phyloP scores from a whole-genome alignment of 2,329 filamentous ascomycete genomes.

The Ceratocystis destructans region DNA sequence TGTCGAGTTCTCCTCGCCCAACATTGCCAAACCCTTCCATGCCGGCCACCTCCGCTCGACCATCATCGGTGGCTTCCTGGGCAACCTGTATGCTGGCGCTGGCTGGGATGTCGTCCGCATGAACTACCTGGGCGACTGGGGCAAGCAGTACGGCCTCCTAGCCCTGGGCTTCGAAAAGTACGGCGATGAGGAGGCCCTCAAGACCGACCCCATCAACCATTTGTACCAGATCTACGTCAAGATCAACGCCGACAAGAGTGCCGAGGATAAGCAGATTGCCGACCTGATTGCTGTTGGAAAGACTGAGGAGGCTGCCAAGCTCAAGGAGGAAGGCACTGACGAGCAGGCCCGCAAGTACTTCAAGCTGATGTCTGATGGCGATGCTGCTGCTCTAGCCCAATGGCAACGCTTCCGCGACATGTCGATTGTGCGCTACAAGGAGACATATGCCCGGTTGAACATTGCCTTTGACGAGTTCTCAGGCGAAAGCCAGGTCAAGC shows the following conservation, averaged over 20 bases:
- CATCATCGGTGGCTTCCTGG: conserved; percentile 64
- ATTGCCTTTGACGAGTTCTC: conserved; percentile 60
- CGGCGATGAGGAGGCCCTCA: conserved; percentile 57
- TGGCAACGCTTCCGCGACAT: conserved; percentile 55
- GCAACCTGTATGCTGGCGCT: conserved; percentile 55
- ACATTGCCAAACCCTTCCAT: conserved; percentile 77
- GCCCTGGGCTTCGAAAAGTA: conserved; percentile 64
- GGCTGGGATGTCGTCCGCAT: conserved; percentile 62
- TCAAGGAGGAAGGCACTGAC: conserved; percentile 47
- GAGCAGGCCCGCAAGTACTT: conserved; percentile 64
- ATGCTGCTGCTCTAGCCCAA: conserved; percentile 43
- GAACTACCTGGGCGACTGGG: conserved; percentile 73
- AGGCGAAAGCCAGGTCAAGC: conserved; percentile 59
- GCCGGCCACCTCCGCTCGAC: conserved; percentile 65
- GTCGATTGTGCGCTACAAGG: conserved; percentile 52
- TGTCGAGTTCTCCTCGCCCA: conserved; percentile 73
- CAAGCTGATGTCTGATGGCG: conserved; percentile 56
- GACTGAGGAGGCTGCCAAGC: conserved; percentile 22
- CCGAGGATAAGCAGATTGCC: conserved; percentile 54
- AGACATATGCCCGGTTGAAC: conserved; percentile 56
- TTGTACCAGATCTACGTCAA: conserved; percentile 70
- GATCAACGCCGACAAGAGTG: conserved; percentile 54
- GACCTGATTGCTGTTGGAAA: conserved; percentile 37
- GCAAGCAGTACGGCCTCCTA: conserved; percentile 61
- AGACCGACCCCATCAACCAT: conserved; percentile 65